Base-by-base conservation (phyloP, 345 rosid species). In the Citrus australasica region DNA sequence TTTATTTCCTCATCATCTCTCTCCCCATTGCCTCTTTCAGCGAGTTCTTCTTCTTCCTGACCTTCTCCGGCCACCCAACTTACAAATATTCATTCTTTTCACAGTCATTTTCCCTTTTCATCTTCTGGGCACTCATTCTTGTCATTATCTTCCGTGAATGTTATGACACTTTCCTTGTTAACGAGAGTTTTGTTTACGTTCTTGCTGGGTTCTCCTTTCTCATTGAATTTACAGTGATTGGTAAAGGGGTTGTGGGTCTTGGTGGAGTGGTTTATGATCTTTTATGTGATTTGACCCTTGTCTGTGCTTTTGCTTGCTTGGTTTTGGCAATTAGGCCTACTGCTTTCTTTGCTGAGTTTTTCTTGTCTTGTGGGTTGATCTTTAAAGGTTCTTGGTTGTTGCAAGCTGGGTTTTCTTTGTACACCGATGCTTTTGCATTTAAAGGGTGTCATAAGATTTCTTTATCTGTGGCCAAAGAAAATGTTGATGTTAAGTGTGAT, bases 1-100 rank as follows among this genome's bases (percentile, higher is more conserved):
- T 91, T 33, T 91, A 85, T 82, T 16, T 83, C 81, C 90, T 88
- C 53, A 58, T 80, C 3, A 53, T 91, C 27, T 84, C 87, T 65
- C 91, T 90, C 42, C 94, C 92, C 24, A 75, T 87, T 30, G 85
- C 90, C 70, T 89, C 87, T 33, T 86, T 89, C 76, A 78, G 91
- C 24, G 71, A 85, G 33, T 42, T 87, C 77, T 84, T 87, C 84
- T 67, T 87, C 76, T 90, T 87, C 84, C 58, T 81, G 59, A 76
- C 92, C 32, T 74, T 87, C 53, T 77, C 86, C 13, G 86, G 79
- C 28, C 89, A 82, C 76, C 80, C 92, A 30, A 66, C 91, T 67
- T 87, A 83, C 80, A 83, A 81, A 30, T 89, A 83, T 85, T 83
- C 91, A 35, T 87, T 86, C 82, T 79, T 80, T 78, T 86, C 85